phyloP scores from a whole-genome alignment of 2,329 filamentous ascomycete genomes.

The Claviceps sorghi region DNA sequence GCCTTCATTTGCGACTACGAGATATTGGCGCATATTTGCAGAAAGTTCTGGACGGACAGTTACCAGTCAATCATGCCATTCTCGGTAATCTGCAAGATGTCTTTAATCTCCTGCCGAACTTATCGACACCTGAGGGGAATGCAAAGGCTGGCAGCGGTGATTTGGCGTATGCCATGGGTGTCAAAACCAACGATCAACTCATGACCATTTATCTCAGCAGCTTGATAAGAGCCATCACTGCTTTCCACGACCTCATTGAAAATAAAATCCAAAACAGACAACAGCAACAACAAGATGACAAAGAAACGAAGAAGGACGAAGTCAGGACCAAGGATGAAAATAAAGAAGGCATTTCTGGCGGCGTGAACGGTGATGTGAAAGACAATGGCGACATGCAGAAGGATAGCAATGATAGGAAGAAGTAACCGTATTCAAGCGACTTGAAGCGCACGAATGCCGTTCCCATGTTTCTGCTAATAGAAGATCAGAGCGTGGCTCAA shows the following conservation, averaged over 20 bases:
- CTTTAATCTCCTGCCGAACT: conserved; percentile 94
- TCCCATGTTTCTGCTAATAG: background rate
- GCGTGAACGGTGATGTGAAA: conserved; percentile 32
- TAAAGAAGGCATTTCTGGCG: conserved; percentile 32
- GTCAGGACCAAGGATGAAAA: conserved; percentile 43
- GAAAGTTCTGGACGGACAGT: conserved; percentile 82
- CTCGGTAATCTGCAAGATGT: conserved; percentile 97
- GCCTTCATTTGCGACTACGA: conserved; percentile 81
- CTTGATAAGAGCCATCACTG: conserved; percentile 92
- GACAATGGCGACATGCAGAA: conserved; percentile 39
- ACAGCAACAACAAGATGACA: conserved; percentile 84
- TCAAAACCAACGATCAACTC: conserved; percentile 98
- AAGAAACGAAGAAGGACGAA: conserved; percentile 72
- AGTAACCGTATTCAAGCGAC: conserved; percentile 12
- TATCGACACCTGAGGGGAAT: conserved; percentile 66
- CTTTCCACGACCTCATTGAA: conserved; percentile 97
- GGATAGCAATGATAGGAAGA: conserved; percentile 39
- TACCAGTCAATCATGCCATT: conserved; percentile 94
- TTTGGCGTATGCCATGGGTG: conserved; percentile 88
- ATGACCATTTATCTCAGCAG: conserved; percentile 97
- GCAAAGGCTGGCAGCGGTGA: conserved; percentile 59
- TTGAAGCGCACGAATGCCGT: background rate
- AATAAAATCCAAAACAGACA: conserved; percentile 99
- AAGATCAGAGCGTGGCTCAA: background rate
- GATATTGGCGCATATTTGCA: conserved; percentile 93